These are phyloP conservation scores for Aspergillus diversus DNA, from an alignment of 495 filamentous ascomycete species.

Conservation along the genomic window DNA sequence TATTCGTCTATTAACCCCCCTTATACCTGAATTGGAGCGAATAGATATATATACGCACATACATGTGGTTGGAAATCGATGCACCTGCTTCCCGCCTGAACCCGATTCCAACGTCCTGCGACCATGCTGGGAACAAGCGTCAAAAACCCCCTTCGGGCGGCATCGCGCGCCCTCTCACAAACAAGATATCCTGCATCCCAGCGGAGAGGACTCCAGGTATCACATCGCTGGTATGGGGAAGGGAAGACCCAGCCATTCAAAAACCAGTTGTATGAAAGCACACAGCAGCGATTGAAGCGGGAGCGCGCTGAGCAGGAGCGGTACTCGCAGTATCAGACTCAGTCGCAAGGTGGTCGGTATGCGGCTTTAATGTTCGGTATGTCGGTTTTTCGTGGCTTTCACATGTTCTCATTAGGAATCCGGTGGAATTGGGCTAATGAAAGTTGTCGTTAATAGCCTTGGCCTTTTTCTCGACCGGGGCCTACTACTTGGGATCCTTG, in stretches of 20 bases:
- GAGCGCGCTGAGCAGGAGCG: conserved; percentile 73
- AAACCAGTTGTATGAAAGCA: conserved; percentile 86
- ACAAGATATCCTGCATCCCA: conserved; percentile 14
- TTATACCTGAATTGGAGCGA: too few relatives aligned
- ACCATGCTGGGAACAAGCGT: conserved; percentile 6
- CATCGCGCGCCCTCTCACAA: conserved; percentile 28
- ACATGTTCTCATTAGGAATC: background rate
- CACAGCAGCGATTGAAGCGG: conserved; percentile 70
- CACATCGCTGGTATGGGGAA: conserved; percentile 28
- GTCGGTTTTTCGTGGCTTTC: conserved; percentile 12
- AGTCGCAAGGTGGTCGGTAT: conserved; percentile 57
- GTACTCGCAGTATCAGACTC: conserved; percentile 59
- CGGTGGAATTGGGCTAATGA: background rate
- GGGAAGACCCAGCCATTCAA: conserved; percentile 64
- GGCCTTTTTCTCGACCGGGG: conserved; percentile 60
- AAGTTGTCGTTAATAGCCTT: conserved; percentile 42
- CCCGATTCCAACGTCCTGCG: background rate
- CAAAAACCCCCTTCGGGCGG: background rate
- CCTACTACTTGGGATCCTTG: conserved; percentile 73
- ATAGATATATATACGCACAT: too few relatives aligned
- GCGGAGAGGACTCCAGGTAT: conserved; percentile 29
- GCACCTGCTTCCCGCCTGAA: too few relatives aligned
- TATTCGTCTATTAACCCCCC: too few relatives aligned
- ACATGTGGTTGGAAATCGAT: too few relatives aligned
- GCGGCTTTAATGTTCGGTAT: conserved; percentile 68